Base-by-base conservation (phyloP, 148 eudicot genomes). In the Silene uniflora region DNA sequence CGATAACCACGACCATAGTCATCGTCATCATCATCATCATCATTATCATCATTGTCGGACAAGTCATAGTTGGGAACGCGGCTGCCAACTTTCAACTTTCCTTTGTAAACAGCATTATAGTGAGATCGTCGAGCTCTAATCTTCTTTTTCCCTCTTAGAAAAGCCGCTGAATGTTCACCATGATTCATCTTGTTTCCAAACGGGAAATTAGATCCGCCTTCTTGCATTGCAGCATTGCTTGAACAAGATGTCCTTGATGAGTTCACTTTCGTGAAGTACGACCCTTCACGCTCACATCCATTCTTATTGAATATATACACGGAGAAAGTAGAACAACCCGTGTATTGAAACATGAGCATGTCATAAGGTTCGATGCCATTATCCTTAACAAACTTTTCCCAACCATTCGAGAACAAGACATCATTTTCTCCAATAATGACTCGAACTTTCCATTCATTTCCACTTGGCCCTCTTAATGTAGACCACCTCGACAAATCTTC, bases 231-330 rank as follows among this genome's bases (percentile, higher is more conserved):
- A 49, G 10, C 72, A 16, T 66, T 17, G 46, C 79, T 59, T 1
- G 23, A 22, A 69, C 73, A 76, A 14, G 18, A 11, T n/a, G 49
- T 18, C 7, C 14, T 6, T 9, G n/a, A n/a, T 27, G 55, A 2
- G 13, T 67, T 56, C 22, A 27, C 24, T 6, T 35, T 13, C 24
- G 78, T 10, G 19, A 63, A 71, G 63, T 78, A 21, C 0, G 76
- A 71, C 21, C 17, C 32, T 78, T 72, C 80, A 35, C 46, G 25
- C 76, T 78, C 76, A 72, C 80, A 78, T 4, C 64, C 70, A 13
- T 52, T 78, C 10, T 1, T 0, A 55, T 54, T 25, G 49, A 72
- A 78, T 5, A 78, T 18, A 10, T 21, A 49, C 17, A 78, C 80
- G 10, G 62, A 32, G 62, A 78, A 78, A 14, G 54, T 14, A 1